A percentile compares a stretch with the other conserved stretches of the same genome.
Conservation (phyloP, 805 yeast genomes). For the Candida silvicultrix region DNA sequence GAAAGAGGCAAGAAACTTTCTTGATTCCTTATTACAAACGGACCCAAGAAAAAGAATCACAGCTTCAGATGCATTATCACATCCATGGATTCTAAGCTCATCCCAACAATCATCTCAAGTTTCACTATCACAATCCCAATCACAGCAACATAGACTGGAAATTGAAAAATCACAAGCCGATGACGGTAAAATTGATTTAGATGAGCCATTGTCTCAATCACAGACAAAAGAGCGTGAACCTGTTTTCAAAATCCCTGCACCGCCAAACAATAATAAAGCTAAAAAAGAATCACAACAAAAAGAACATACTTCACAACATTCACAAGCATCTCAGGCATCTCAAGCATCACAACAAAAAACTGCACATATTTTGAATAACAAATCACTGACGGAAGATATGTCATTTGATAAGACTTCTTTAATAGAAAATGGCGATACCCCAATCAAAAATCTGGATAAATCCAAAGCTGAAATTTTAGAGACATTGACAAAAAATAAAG, state of each 20-base stretch:
- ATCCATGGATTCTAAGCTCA: conserved; percentile 63
- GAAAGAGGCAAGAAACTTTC: conserved; percentile 63
- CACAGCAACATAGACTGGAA: conserved; percentile 50
- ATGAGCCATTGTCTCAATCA: neutral
- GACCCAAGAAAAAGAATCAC: conserved; percentile 68
- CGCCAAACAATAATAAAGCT: conserved; percentile 4
- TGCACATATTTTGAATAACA: neutral
- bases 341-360: conserved; percentile 6
- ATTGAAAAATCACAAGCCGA: conserved; percentile 20
- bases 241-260: conserved; percentile 17
- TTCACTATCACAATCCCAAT: conserved; percentile 65
- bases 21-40: conserved; percentile 64
- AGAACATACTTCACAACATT: neutral
- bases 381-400: conserved; percentile 8
- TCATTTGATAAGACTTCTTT: conserved; percentile 18
- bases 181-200: conserved; percentile 1
- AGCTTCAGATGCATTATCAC: conserved; percentile 70
- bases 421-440: conserved; percentile 5
- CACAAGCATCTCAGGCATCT: conserved; percentile 4
- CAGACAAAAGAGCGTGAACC: conserved; percentile 5
- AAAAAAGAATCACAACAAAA: conserved; percentile 3
- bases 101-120: conserved; percentile 30
- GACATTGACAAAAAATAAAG: conserved; percentile 8
- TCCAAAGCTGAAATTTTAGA: conserved; percentile 12
- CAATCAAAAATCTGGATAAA: neutral